Evolutionary conservation across 495 filamentous ascomycete species (phyloP).

Genomic region (Xylaria bambusicola): DNA sequence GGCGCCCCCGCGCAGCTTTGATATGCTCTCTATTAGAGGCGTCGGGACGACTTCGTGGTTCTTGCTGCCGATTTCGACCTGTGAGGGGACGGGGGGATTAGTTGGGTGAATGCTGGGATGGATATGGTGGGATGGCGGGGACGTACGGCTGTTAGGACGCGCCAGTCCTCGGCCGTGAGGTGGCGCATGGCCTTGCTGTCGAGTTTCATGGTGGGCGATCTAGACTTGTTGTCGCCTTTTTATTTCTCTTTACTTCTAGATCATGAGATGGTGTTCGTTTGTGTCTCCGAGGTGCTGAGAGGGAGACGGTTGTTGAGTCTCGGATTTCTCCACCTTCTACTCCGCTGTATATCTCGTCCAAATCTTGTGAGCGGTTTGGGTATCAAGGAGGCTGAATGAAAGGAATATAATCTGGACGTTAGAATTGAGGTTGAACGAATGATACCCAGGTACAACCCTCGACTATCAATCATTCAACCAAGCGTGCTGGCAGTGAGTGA

Average conservation of each 20-base stretch:
- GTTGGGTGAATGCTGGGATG: not conserved
- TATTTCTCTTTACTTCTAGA: not conserved
- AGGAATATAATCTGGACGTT: too few species aligned
- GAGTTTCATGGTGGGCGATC: slow-evolving; percentile 74
- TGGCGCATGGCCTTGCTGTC: slow-evolving; percentile 90
- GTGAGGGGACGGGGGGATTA: slow-evolving; percentile 10
- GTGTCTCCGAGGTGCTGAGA: too few species aligned
- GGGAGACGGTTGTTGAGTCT: too few species aligned
- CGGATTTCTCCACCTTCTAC: too few species aligned
- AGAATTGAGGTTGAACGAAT: too few species aligned
- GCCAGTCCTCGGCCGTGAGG: slow-evolving; percentile 90
- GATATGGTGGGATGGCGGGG: slow-evolving; percentile 13
- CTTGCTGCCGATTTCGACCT: slow-evolving; percentile 91
- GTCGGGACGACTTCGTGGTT: slow-evolving; percentile 98
- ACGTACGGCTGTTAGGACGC: slow-evolving; percentile 85
- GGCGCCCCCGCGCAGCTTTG: slow-evolving; percentile 76
- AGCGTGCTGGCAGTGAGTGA: not conserved
- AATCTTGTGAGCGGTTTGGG: too few species aligned
- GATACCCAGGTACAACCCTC: too few species aligned
- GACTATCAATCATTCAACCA: not conserved
- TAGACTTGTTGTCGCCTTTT: not conserved
- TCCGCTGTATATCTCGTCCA: too few species aligned
- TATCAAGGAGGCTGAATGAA: too few species aligned
- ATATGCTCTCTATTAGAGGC: slow-evolving; percentile 78
- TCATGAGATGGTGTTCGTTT: too few species aligned